Evolutionary conservation across 495 filamentous ascomycete genomes (phyloP).

Genomic region (Lasiosphaeria miniovina): DNA sequence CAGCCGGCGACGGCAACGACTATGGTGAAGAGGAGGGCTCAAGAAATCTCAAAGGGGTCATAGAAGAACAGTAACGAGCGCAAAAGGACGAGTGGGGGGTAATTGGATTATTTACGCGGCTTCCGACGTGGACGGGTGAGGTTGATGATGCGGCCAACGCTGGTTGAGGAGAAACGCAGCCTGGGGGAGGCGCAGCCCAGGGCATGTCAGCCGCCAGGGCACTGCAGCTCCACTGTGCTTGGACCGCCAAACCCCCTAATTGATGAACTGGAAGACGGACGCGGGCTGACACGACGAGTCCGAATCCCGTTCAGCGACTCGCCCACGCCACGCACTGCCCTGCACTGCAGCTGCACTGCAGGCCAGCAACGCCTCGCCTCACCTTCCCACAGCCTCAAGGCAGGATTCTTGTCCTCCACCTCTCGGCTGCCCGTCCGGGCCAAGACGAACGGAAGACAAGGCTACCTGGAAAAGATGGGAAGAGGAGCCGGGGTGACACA

Average conservation of each 20-base stretch:
- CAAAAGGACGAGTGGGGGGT: conserved; percentile 5
- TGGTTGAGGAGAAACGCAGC: conserved; percentile 12
- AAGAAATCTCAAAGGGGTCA: neutral
- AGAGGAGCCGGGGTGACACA: too few species aligned
- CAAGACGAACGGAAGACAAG: too few species aligned
- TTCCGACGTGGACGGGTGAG: conserved; percentile 2
- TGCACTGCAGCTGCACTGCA: neutral
- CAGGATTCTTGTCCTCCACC: too few species aligned
- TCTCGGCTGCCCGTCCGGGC: too few species aligned
- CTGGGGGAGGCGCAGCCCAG: conserved; percentile 24
- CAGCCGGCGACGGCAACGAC: neutral
- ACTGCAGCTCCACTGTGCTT: neutral
- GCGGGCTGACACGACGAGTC: too few species aligned
- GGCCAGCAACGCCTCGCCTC: too few species aligned
- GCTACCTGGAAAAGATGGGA: too few species aligned
- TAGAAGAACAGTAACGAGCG: neutral
- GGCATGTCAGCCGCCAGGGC: neutral
- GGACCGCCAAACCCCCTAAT: too few species aligned
- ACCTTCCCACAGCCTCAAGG: too few species aligned
- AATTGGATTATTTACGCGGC: neutral
- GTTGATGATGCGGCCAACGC: conserved; percentile 22
- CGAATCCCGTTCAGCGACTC: too few species aligned
- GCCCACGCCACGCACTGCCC: too few species aligned
- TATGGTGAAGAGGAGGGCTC: neutral
- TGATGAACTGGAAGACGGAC: too few species aligned